A percentile compares a stretch with the other conserved stretches of the same genome.
These are phyloP conservation scores for Carex parvula DNA, from an alignment of 176 grass and related monocot species.

Conservation along the genomic window DNA sequence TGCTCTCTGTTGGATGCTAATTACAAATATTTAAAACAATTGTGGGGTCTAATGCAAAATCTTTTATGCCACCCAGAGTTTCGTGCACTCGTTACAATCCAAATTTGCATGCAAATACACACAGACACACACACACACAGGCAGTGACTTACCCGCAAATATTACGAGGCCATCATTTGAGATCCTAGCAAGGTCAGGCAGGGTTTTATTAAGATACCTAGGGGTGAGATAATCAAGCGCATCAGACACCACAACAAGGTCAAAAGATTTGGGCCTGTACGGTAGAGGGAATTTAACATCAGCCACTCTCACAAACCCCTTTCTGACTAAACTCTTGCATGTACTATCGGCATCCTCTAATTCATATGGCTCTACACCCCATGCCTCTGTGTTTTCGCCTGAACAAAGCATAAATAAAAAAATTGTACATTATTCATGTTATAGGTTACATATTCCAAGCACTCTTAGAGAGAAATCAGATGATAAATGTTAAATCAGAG, in stretches of 20 bases:
- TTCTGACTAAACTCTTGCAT: constrained; percentile 96
- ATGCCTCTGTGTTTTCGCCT: constrained; percentile 62
- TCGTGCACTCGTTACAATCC: background rate
- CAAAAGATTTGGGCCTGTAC: constrained; percentile 91
- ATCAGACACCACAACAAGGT: constrained; percentile 91
- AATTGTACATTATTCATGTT: background rate
- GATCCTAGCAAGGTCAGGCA: constrained; percentile 89
- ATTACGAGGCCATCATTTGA: constrained; percentile 85
- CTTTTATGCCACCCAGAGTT: background rate
- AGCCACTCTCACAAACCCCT: constrained; percentile 74
- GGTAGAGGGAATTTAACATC: constrained; percentile 94
- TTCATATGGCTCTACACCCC: constrained; percentile 97
- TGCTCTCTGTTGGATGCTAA: background rate
- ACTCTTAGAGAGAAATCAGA: background rate
- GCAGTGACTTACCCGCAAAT: constrained; percentile 63
- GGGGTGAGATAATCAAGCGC: constrained; percentile 89
- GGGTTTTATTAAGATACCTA: constrained; percentile 97
- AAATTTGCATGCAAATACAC: background rate
- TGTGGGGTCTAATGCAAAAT: background rate
- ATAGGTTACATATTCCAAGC: background rate
- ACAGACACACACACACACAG: background rate
- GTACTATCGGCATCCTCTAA: constrained; percentile 82
- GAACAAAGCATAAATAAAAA: background rate
- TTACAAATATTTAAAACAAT: constrained; percentile 1
- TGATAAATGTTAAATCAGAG: background rate